Conservation (phyloP, 2,329 filamentous ascomycete genomes). For the Berkeleyomyces rouxiae region DNA sequence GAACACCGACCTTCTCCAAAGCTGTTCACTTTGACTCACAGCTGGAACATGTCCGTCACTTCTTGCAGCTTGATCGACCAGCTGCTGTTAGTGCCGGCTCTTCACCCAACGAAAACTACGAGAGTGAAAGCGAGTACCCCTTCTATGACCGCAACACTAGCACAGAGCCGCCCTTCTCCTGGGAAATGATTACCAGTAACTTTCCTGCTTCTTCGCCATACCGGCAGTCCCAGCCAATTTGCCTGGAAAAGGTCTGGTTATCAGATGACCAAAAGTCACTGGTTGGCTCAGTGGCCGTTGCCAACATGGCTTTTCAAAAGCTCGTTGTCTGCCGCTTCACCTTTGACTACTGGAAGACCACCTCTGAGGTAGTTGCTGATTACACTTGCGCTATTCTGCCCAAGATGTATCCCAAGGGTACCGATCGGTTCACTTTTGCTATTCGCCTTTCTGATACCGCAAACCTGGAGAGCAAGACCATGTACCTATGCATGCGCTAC, state of each 20-base stretch:
- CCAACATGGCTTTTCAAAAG: slow-evolving; percentile 84
- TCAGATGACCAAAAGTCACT: slow-evolving; percentile 77
- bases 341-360: slow-evolving; percentile 96
- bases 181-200: slow-evolving; percentile 74
- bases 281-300: slow-evolving; percentile 66
- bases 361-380: slow-evolving; percentile 83
- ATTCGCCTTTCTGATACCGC: slow-evolving; percentile 85
- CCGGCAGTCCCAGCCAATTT: slow-evolving; percentile 50
- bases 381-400: slow-evolving; percentile 64
- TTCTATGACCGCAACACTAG: slow-evolving; percentile 31
- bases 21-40: slow-evolving; percentile 97
- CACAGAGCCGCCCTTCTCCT: slow-evolving; percentile 45
- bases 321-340: slow-evolving; percentile 84
- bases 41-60: slow-evolving; percentile 89
- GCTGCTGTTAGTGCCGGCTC: slow-evolving; percentile 92
- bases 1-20: slow-evolving; percentile 88
- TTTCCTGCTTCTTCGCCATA: slow-evolving; percentile 44
- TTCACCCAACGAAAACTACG: slow-evolving; percentile 76
- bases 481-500: slow-evolving; percentile 86
- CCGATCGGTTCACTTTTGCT: slow-evolving; percentile 81
- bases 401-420: slow-evolving; percentile 29
- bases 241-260: slow-evolving; percentile 72
- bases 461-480: slow-evolving; percentile 79
- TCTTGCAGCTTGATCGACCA: slow-evolving; percentile 81
- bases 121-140: slow-evolving; percentile 78